These are phyloP conservation scores for Aspergillus incahuasiensis DNA, from an alignment of 495 filamentous ascomycete species.

Conservation along the genomic window DNA sequence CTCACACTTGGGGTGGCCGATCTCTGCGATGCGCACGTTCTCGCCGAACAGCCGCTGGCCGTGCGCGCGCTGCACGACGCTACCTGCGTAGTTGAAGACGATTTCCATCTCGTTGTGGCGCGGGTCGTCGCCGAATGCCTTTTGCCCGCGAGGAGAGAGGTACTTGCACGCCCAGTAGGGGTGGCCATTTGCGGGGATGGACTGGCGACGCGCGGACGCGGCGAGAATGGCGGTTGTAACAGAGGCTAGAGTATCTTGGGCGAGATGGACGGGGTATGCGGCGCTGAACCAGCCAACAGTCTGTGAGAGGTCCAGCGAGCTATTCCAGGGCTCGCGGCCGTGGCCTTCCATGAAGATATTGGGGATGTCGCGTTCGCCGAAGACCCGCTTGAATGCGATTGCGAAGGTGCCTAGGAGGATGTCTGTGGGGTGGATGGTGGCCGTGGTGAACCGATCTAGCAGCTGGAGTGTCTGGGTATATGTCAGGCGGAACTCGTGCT, in stretches of 20 bases:
- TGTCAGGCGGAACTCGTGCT: slow-evolving; percentile 1
- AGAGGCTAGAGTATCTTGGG: not conserved
- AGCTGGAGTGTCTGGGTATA: not conserved
- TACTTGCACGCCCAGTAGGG: slow-evolving; percentile 3
- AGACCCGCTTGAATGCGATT: not conserved
- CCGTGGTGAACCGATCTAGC: not conserved
- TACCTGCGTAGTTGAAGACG: slow-evolving; percentile 7
- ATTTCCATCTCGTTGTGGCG: slow-evolving; percentile 8
- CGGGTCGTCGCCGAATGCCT: not conserved
- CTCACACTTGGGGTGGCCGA: slow-evolving; percentile 3
- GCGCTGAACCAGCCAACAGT: slow-evolving; percentile 9
- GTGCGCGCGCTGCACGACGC: slow-evolving; percentile 2
- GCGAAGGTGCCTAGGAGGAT: not conserved
- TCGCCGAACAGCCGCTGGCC: not conserved
- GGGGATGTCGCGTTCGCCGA: slow-evolving; percentile 2
- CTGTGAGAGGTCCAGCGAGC: slow-evolving; percentile 2
- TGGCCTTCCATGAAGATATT: slow-evolving; percentile 3
- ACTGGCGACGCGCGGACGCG: slow-evolving; percentile 2
- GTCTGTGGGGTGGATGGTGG: slow-evolving; percentile 1
- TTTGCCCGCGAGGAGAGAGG: not conserved
- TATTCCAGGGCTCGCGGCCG: slow-evolving; percentile 5
- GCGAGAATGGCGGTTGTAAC: not conserved
- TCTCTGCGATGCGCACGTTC: not conserved
- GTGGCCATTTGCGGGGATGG: slow-evolving; percentile 3
- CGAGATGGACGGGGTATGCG: slow-evolving; percentile 2